Percentiles rank a stretch among this genome's conserved stretches.
These are phyloP conservation scores for Pseudogymnoascus sp. DNA, from an alignment of 2,329 filamentous ascomycete species.

Conservation along the genomic window DNA sequence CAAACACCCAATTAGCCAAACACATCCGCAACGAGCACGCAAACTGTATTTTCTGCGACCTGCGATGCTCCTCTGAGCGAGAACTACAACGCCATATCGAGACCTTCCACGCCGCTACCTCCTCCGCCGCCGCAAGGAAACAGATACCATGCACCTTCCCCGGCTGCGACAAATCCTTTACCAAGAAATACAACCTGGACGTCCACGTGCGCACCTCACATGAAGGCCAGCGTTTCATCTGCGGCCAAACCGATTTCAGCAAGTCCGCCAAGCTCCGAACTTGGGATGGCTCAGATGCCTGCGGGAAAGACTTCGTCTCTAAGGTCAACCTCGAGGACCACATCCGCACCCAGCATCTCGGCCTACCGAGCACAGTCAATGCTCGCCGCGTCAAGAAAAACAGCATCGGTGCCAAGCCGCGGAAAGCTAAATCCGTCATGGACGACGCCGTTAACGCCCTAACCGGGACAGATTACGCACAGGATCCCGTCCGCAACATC, in stretches of 20 bases:
- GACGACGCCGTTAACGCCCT: conserved; percentile 36
- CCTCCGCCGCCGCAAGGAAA: conserved; percentile 38
- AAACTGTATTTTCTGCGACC: conserved; percentile 66
- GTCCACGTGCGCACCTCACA: conserved; percentile 72
- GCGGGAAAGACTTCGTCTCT: conserved; percentile 65
- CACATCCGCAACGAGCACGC: conserved; percentile 70
- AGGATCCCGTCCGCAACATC: conserved; percentile 37
- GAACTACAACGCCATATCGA: conserved; percentile 72
- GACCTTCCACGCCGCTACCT: conserved; percentile 54
- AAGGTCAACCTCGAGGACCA: conserved; percentile 79
- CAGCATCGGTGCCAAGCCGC: conserved; percentile 27
- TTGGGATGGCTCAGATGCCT: conserved; percentile 62
- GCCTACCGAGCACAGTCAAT: conserved; percentile 38
- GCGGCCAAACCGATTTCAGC: conserved; percentile 58
- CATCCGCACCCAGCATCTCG: conserved; percentile 71
- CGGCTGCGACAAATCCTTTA: conserved; percentile 69
- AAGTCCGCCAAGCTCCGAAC: conserved; percentile 46
- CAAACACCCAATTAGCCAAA: conserved; percentile 58
- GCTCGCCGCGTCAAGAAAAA: conserved; percentile 29
- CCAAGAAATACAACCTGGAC: conserved; percentile 73
- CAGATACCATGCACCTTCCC: conserved; percentile 57
- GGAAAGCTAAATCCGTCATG: not conserved
- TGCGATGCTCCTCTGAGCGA: conserved; percentile 55
- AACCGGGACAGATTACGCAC: conserved; percentile 47
- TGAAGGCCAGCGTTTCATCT: conserved; percentile 69